Conservation (phyloP, 1,284 basidiomycete species). For the Kwoniella shivajii region DNA sequence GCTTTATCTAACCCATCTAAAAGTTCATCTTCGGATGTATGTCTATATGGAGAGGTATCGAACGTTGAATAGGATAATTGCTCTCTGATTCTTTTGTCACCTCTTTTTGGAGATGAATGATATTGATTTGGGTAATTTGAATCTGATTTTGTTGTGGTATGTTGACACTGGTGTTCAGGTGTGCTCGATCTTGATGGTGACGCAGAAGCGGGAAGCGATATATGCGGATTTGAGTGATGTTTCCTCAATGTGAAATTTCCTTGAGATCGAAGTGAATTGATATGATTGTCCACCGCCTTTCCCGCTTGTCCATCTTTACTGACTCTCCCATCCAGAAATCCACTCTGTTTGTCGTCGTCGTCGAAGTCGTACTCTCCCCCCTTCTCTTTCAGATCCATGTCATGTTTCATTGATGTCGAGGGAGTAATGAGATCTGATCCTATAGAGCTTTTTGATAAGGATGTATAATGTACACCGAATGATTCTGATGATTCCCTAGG, state of each 20-base stretch:
- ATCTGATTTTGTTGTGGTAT: no score
- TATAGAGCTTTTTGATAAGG: conserved; percentile 18
- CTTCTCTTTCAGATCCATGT: neutral
- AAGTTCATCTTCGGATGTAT: neutral
- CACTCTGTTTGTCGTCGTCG: neutral
- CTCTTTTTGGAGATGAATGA: neutral
- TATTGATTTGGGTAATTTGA: neutral
- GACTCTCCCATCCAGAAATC: neutral
- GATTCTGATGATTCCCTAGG: conserved; percentile 24
- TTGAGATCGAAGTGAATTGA: neutral
- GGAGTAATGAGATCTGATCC: conserved; percentile 26
- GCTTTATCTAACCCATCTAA: conserved; percentile 4
- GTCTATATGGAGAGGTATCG: neutral
- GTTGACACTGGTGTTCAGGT: no score
- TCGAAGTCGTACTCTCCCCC: neutral
- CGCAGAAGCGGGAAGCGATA: conserved; percentile 11
- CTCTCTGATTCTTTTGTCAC: neutral
- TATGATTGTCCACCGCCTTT: no score
- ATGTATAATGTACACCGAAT: conserved; percentile 26
- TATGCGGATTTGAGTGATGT: conserved; percentile 4
- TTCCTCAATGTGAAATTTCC: neutral
- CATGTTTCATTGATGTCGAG: conserved; percentile 2
- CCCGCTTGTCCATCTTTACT: neutral
- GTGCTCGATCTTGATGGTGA: neutral
- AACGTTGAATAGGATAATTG: conserved; percentile 9